Base-by-base conservation (phyloP, 176 grass and related monocot species). In the Secale cereale region DNA sequence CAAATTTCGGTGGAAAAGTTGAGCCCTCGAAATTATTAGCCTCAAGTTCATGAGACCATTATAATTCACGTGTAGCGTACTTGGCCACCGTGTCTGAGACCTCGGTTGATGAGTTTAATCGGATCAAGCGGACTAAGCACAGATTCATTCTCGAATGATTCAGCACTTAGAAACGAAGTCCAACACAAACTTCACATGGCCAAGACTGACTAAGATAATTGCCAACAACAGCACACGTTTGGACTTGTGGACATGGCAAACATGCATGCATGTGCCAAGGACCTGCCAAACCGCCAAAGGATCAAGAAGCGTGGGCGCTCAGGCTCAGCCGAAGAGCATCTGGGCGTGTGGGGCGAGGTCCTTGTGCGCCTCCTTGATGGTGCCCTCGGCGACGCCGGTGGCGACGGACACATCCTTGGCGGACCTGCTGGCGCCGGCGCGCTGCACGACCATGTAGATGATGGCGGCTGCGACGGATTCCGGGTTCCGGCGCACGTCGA, bases 291-390 rank as follows among this genome's bases (percentile, higher is more conserved):
- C n/a, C n/a, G n/a, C 15, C 0, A 2, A 45, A 45, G 41, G 41
- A 45, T 16, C 33, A n/a, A 60, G 28, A 16, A 32, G 59, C 23
- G 3, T 37, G 43, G 9, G 37, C 30, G 25, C 33, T 36, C 63
- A 54, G 56, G 10, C 33, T 36, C 52, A 83, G 56, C 48, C 78
- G 72, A 90, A 90, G 74, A 90, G 88, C 65, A 57, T 8, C 10
- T 41, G 52, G 10, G 74, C 64, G 59, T 90, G 79, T 20, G 79
- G 79, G 1, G 35, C 33, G 10, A 86, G 84, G 15, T 90, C 84
- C 66, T 90, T 90, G 33, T 86, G 57, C 33, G 79, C 79, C 25
- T 86, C 79, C 79, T 78, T 79, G 79, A 87, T 90, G 79, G 88
- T 90, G 3, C 25, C 74, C 80, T 90, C 80, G 57, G 80, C 80